phyloP scores from a whole-genome alignment of 441 rosid species.

The Syzygium malaccense region DNA sequence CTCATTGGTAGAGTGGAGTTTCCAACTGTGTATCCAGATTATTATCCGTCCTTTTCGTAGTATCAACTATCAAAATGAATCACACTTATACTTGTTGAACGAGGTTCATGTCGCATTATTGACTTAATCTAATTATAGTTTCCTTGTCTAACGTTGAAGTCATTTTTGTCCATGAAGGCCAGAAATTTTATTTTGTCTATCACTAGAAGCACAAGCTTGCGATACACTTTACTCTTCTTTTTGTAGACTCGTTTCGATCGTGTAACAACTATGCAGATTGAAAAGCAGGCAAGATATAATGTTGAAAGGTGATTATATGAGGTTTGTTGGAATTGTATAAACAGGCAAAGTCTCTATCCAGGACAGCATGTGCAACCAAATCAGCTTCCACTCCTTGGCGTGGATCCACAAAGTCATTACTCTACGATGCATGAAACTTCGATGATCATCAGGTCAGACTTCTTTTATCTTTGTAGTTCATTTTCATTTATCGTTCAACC shows the following conservation, averaged over 20 bases:
- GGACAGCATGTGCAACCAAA: neutral
- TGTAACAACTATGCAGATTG: neutral
- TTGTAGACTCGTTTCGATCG: neutral
- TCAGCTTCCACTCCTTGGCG: neutral
- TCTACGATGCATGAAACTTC: neutral
- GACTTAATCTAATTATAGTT: neutral
- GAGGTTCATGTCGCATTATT: neutral
- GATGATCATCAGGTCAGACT: neutral
- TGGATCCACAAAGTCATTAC: neutral
- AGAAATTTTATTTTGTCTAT: neutral
- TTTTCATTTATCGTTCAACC: neutral
- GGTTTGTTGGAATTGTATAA: neutral
- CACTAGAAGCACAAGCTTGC: neutral
- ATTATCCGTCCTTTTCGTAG: too few species aligned
- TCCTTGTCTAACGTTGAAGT: neutral
- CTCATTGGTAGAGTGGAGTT: neutral
- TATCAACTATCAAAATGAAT: neutral
- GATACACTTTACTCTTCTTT: neutral
- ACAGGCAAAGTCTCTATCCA: neutral
- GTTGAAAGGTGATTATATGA: neutral
- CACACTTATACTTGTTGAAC: neutral
- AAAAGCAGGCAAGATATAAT: neutral
- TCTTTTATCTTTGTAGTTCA: neutral
- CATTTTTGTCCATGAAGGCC: neutral
- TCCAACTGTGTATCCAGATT: neutral